Conservation (phyloP, 148 eudicot genomes). For the Chenopodium quinoa region DNA sequence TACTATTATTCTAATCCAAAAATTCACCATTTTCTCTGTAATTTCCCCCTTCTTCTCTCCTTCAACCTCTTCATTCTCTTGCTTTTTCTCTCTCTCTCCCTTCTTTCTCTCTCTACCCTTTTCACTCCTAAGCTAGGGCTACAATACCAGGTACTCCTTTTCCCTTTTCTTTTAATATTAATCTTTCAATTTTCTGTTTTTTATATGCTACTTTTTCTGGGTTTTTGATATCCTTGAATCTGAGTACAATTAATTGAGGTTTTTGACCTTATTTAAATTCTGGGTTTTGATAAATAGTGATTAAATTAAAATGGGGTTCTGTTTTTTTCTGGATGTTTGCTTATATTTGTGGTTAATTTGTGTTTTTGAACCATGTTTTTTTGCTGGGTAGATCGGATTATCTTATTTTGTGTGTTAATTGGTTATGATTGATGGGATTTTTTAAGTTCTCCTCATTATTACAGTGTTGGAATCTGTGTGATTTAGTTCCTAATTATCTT, state of each 20-base stretch:
- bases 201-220: neutral
- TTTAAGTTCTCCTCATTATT: constrained; percentile 4
- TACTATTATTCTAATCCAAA: neutral
- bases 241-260: neutral
- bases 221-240: constrained; percentile 13
- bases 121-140: constrained; percentile 6
- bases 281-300: constrained; percentile 18
- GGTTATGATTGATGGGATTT: constrained; percentile 1
- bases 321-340: neutral
- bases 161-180: neutral
- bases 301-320: constrained; percentile 18
- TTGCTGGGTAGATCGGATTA: constrained; percentile 21
- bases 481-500: neutral
- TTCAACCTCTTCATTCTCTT: constrained; percentile 8
- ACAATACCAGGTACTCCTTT: constrained; percentile 13
- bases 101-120: neutral
- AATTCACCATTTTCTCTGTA: constrained; percentile 6
- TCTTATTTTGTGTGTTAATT: neutral
- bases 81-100: neutral
- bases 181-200: neutral
- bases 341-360: neutral
- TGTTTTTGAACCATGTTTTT: neutral
- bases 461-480: constrained; percentile 7
- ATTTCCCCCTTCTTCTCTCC: neutral
- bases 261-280: constrained; percentile 4